These are phyloP conservation scores for Perkinsela sp. DNA, from an alignment of 208 protist genomes.

Conservation along the genomic window DNA sequence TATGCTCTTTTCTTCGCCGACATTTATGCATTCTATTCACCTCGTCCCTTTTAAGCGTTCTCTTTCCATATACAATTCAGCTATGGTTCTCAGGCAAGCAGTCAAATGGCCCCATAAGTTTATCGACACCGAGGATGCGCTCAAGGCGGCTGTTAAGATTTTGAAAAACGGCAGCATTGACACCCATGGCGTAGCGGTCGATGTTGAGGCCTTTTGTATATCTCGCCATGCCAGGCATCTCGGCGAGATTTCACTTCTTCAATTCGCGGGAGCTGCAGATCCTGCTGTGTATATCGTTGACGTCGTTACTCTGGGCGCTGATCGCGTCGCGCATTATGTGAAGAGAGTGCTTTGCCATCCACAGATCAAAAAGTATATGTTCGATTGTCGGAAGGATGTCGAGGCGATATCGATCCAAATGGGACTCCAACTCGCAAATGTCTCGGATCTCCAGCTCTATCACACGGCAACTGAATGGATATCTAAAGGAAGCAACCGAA, in stretches of 20 bases:
- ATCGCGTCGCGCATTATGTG: slow-evolving; percentile 9
- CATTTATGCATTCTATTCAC: too few relatives aligned
- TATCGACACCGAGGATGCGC: not conserved
- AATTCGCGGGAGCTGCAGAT: slow-evolving; percentile 20
- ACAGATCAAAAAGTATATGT: slow-evolving; percentile 32
- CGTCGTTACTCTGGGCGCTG: slow-evolving; percentile 19
- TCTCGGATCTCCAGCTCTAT: slow-evolving; percentile 48
- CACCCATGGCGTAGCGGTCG: slow-evolving; percentile 21
- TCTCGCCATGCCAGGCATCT: slow-evolving; percentile 15
- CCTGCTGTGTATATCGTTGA: slow-evolving; percentile 46
- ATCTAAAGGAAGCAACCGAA: slow-evolving; percentile 28
- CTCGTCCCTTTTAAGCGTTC: not conserved
- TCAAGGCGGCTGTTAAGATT: not conserved
- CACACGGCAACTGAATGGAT: slow-evolving; percentile 51
- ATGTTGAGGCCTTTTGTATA: slow-evolving; percentile 53
- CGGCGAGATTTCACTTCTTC: slow-evolving; percentile 38
- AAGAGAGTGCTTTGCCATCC: slow-evolving; percentile 11
- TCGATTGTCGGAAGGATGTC: slow-evolving; percentile 57
- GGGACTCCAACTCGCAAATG: slow-evolving; percentile 13
- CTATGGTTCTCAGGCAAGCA: not conserved
- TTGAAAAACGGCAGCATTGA: slow-evolving; percentile 1
- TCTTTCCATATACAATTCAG: not conserved
- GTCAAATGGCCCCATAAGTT: not conserved
- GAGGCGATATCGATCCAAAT: slow-evolving; percentile 50
- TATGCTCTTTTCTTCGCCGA: too few relatives aligned